Evolutionary conservation across 2,329 filamentous ascomycete genomes (phyloP), one percentile per base, ranked within the genome.

Genomic region (Penicillium sp.): DNA sequence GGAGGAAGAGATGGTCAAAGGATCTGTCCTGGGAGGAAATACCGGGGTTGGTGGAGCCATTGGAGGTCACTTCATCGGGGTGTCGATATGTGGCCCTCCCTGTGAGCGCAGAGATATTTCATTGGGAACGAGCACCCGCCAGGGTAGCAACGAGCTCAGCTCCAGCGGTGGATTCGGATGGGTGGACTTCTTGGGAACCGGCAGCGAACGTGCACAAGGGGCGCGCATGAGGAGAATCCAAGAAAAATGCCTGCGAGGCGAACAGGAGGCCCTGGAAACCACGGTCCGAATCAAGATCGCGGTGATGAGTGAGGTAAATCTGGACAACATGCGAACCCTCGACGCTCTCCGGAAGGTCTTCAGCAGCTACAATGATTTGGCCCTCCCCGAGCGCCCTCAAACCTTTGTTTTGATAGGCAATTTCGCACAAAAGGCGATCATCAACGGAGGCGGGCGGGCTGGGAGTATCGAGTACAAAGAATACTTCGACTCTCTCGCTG

Each of bases 401-500:
- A 80, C 83, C 1, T 92, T 97, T 63, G 76, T 96, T 39, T 72
- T 98, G 6, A 83, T 89, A 41, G 93, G 93, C 32, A 95, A 93
- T 68, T 97, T 98, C 63, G 77, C 78, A 46, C 78, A 76, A 40
- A 74, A 76, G 57, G 76, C 81, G 20, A 74, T 75, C 45, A 77
- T 85, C 64, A 77, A 78, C 25, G 85, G 87, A 46, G 82, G 83
- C 24, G 85, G 83, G 32, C 85, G 81, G 38, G 84, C 86, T 20
- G 88, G 89, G 32, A 92, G 88, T 69, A 91, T 97, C 59, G 90
- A 95, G 72, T 97, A 95, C 75, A 97, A 97, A 74, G 93, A 97
- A 71, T 86, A 88, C 66, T 96, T 97, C 68, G 90, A 98, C 71
- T 82, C 84, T 7, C 80, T 98, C 10, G 92, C 93, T 3, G 83